Base-by-base conservation (phyloP, 1,139 yeast species). In the Diutina sp. region DNA sequence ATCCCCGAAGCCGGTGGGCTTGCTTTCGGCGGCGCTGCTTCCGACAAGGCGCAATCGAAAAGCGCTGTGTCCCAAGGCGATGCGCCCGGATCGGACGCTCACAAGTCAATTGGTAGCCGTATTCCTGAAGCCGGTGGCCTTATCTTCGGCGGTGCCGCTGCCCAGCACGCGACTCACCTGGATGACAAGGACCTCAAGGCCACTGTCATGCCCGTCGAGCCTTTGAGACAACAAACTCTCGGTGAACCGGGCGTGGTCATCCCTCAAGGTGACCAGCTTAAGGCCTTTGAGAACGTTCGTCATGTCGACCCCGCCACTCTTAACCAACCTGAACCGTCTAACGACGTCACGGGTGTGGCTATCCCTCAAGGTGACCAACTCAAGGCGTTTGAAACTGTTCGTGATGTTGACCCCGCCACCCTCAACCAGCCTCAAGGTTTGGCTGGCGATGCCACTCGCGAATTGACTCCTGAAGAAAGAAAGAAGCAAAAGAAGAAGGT, bases 161-260 rank as follows among this genome's bases (percentile, higher is more conserved):
- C 29, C 12, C 38, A 47, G 4, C 18, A 72, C 48, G 70, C 70
- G 55, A 70, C 85, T 56, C 30, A 29, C 25, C 50, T 9, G 14
- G 30, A 30, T 11, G 8, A 8, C 7, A 28, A 12, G 6, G 32
- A 47, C 9, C 18, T 72, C 50, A 70, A 70, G 55, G 69, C 85
- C 56, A 79, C 85, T n/a, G 87, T 82, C 18, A 62, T 82, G 72
- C 86, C 87, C 55, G 70, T 78, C 16, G 60, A 69, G 32, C 85
- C 80, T 62, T 78, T 76, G 46, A 61, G 70, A 56, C 83, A 80
- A 60, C 67, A 76, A 16, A 65, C 79, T 51, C 62, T 72, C 55
- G 87, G 87, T 47, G 88, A 82, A 67, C 85, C 88, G 47, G 88
- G 87, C 57, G 69, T 76, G 56, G 68, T 66, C 52, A 64, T 76